Evolutionary conservation across 129 eudicot genomes (phyloP).

Genomic region (Logfia minima): DNA sequence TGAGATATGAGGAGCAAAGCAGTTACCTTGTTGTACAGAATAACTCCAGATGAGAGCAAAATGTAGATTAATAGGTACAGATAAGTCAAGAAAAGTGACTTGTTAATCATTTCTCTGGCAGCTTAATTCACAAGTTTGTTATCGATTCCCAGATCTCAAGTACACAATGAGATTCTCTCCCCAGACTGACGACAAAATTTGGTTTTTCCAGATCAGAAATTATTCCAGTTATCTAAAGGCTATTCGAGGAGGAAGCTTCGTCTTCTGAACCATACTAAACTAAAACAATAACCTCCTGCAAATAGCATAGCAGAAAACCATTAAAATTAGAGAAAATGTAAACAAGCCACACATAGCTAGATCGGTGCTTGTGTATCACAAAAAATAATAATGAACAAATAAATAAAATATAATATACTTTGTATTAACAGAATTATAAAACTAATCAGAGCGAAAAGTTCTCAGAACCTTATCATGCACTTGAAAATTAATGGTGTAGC

Average conservation of each 20-base stretch:
- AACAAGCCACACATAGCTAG: conserved; percentile 9
- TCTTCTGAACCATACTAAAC: conserved; percentile 19
- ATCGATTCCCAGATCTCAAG: conserved; percentile 24
- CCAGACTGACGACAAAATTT: conserved; percentile 20
- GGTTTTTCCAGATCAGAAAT: conserved; percentile 14
- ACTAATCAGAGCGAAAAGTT: conserved; percentile 7
- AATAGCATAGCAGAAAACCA: conserved; percentile 6
- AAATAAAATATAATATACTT: not conserved
- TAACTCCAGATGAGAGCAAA: conserved; percentile 70
- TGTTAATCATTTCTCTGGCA: conserved; percentile 50
- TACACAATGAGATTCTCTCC: conserved; percentile 33
- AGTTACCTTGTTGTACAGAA: conserved; percentile 68
- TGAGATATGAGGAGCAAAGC: conserved; percentile 13
- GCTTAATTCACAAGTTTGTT: conserved; percentile 19
- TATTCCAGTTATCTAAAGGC: conserved; percentile 18
- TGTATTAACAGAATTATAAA: conserved; percentile 4
- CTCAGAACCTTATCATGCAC: conserved; percentile 17
- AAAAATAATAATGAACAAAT: not conserved
- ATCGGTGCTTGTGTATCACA: not conserved
- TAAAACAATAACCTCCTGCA: conserved; percentile 26
- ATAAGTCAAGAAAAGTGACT: conserved; percentile 66
- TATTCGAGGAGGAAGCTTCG: conserved; percentile 21
- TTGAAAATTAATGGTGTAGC: not conserved
- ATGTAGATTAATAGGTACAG: conserved; percentile 66
- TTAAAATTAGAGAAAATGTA: conserved; percentile 3